A percentile compares a stretch with the other conserved stretches of the same genome.
These are phyloP conservation scores for Astrothelium subdiscretum DNA, from an alignment of 495 filamentous ascomycete species.

Conservation along the genomic window DNA sequence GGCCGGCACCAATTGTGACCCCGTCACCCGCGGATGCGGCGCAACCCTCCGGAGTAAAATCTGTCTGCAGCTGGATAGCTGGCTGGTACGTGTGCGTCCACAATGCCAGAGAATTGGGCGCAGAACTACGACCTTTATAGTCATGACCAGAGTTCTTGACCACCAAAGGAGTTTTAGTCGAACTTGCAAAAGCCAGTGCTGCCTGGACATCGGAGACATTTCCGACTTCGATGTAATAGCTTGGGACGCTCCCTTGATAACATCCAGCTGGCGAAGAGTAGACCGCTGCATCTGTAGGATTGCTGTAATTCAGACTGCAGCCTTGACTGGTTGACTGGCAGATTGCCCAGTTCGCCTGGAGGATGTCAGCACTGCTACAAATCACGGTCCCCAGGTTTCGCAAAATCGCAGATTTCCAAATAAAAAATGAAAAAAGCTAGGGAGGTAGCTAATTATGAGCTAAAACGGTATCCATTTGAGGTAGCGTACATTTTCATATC, in stretches of 20 bases:
- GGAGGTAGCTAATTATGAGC: too few relatives aligned
- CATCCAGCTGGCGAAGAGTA: conserved; percentile 2
- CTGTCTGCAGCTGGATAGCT: background rate
- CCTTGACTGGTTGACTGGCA: background rate
- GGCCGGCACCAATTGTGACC: conserved; percentile 9
- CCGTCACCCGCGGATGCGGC: background rate
- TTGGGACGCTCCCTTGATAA: conserved; percentile 5
- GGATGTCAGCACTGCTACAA: background rate
- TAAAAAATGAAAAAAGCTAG: too few relatives aligned
- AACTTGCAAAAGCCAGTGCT: conserved; percentile 4
- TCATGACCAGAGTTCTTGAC: conserved; percentile 8
- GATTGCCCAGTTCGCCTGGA: background rate
- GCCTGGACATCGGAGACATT: conserved; percentile 9
- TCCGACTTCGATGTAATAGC: conserved; percentile 6
- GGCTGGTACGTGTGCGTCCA: conserved; percentile 10
- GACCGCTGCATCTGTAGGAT: conserved; percentile 1
- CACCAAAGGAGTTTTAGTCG: conserved; percentile 2
- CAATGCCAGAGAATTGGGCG: conserved; percentile 2
- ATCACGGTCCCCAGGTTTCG: background rate
- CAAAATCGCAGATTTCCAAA: background rate
- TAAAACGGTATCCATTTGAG: background rate
- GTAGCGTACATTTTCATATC: conserved; percentile 1
- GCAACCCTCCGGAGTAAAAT: conserved; percentile 7
- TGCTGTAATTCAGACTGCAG: conserved; percentile 6
- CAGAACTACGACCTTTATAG: conserved; percentile 10